These are phyloP conservation scores for Didymella glomerata DNA, from an alignment of 2,329 filamentous ascomycete species.

Conservation along the genomic window DNA sequence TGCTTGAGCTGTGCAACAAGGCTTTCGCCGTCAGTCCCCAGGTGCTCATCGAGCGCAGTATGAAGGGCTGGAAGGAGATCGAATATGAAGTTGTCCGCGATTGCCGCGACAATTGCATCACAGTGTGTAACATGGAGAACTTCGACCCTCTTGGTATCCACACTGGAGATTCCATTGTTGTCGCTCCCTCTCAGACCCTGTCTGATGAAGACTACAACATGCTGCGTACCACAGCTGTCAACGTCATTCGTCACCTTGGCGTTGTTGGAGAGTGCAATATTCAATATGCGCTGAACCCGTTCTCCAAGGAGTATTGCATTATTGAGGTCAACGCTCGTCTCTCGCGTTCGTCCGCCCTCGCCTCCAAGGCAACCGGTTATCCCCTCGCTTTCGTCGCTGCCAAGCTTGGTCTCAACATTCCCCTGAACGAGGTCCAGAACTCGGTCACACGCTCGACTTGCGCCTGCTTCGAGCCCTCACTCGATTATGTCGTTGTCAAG, in stretches of 20 bases:
- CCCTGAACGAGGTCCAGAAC: constrained; percentile 95
- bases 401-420: constrained; percentile 93
- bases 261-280: constrained; percentile 99
- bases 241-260: constrained; percentile 94
- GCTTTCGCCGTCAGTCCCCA: constrained; percentile 95
- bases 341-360: constrained; percentile 92
- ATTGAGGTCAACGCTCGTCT: constrained; percentile 98
- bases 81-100: constrained; percentile 99
- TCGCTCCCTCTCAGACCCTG: constrained; percentile 94
- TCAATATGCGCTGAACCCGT: constrained; percentile 95
- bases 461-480: constrained; percentile 96
- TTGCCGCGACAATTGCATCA: constrained; percentile 96
- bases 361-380: constrained; percentile 97
- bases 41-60: constrained; percentile 94
- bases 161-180: constrained; percentile 97
- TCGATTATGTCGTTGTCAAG: constrained; percentile 98
- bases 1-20: constrained; percentile 89
- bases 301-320: constrained; percentile 96
- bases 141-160: constrained; percentile 98
- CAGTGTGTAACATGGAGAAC: constrained; percentile 99
- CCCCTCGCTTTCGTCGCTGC: constrained; percentile 95
- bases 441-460: constrained; percentile 94
- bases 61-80: constrained; percentile 99
- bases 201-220: constrained; percentile 99
- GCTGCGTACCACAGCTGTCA: constrained; percentile 95